Conservation (phyloP, 2,329 filamentous ascomycete genomes). For the Remersonia thermophila region DNA sequence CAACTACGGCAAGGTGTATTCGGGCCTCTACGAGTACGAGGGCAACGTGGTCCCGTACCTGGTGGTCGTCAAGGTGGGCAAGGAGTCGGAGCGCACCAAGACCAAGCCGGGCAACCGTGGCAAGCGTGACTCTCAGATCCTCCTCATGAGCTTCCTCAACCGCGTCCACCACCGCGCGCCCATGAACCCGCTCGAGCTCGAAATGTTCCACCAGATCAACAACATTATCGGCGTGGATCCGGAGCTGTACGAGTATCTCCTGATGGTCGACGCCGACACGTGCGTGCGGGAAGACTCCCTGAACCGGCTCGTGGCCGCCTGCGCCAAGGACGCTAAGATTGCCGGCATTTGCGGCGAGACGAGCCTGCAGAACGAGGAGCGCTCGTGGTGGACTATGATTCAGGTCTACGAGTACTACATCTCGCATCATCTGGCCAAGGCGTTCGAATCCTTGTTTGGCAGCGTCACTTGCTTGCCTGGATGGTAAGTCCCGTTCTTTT, state of each 20-base stretch:
- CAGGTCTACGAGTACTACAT: constrained; percentile 99
- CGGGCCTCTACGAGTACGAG: constrained; percentile 92
- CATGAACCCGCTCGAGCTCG: constrained; percentile 91
- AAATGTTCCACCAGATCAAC: constrained; percentile 99
- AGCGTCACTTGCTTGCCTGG: constrained; percentile 97
- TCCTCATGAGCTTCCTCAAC: constrained; percentile 96
- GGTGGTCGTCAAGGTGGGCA: constrained; percentile 92
- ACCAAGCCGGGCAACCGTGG: constrained; percentile 94
- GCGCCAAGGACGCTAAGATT: constrained; percentile 89
- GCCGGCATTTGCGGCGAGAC: constrained; percentile 97
- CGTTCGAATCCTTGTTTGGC: constrained; percentile 94
- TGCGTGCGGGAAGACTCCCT: constrained; percentile 84
- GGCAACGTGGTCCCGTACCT: constrained; percentile 95
- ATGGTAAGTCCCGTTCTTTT: too few species aligned
- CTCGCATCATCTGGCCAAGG: constrained; percentile 91
- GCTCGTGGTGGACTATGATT: constrained; percentile 99
- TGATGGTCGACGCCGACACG: constrained; percentile 98
- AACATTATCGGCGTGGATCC: constrained; percentile 98
- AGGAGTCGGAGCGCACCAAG: constrained; percentile 84
- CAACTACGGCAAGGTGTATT: constrained; percentile 98
- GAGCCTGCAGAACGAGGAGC: constrained; percentile 86
- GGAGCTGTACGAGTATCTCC: constrained; percentile 89
- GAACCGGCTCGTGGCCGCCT: constrained; percentile 83
- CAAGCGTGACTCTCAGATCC: constrained; percentile 94
- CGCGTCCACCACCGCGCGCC: constrained; percentile 86